Percentiles rank a stretch among this genome's conserved stretches.
Conservation (phyloP, 352 stramenopile species). For the Blastocystis sp. region DNA sequence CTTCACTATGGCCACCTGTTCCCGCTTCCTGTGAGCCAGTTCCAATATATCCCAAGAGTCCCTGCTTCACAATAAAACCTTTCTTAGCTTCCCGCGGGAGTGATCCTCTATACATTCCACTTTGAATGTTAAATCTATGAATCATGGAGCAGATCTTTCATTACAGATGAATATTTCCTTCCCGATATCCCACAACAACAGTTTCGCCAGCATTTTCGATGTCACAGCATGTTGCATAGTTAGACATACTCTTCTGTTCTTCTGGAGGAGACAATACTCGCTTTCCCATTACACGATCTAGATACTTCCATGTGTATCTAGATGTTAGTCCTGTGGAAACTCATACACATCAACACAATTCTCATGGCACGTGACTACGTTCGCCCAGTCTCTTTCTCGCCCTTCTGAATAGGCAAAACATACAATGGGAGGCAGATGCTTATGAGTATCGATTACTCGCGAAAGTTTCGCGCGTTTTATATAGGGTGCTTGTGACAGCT, state of each 20-base stretch:
- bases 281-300: slow-evolving; percentile 80
- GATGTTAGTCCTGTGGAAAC: not conserved
- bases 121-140: slow-evolving; percentile 92
- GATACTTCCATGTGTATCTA: slow-evolving; percentile 82
- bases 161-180: slow-evolving; percentile 71
- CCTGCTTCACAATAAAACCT: not conserved
- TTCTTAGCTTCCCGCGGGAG: slow-evolving; percentile 72
- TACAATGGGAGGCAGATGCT: slow-evolving; percentile 72
- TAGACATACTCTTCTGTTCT: not conserved
- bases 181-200: not conserved
- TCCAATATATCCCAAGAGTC: not conserved
- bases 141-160: slow-evolving; percentile 79
- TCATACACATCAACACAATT: slow-evolving; percentile 77
- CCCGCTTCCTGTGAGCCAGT: slow-evolving; percentile 1
- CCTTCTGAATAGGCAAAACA: slow-evolving; percentile 83
- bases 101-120: slow-evolving; percentile 78
- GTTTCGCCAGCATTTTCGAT: slow-evolving; percentile 26
- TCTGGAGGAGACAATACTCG: slow-evolving; percentile 72
- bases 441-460: slow-evolving; percentile 63
- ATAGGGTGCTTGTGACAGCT: slow-evolving; percentile 79
- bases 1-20: slow-evolving; percentile 69
- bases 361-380: slow-evolving; percentile 82
- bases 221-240: slow-evolving; percentile 11
- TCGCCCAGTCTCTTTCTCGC: slow-evolving; percentile 79
- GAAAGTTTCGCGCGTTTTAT: slow-evolving; percentile 12